phyloP scores from a whole-genome alignment of 257 asterid genomes.

The Solanum commersonii region DNA sequence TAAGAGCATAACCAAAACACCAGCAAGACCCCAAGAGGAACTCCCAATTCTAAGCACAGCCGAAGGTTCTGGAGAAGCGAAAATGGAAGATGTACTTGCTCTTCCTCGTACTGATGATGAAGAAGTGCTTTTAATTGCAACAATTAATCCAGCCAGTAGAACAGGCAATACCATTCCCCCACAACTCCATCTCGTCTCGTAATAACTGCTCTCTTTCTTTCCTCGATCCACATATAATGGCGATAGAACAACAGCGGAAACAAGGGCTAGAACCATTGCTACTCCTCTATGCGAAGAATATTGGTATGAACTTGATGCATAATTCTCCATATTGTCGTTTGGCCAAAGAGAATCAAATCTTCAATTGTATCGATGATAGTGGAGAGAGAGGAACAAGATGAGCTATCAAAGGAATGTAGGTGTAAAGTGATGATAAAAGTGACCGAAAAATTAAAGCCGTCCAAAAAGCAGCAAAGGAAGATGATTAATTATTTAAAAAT shows the following conservation, averaged over 20 bases:
- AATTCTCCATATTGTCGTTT: slow-evolving; percentile 30
- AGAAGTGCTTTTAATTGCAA: slow-evolving; percentile 55
- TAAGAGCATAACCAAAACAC: slow-evolving; percentile 40
- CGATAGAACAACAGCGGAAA: slow-evolving; percentile 52
- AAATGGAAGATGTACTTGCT: not conserved
- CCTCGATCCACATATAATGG: slow-evolving; percentile 40
- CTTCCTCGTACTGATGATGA: slow-evolving; percentile 7
- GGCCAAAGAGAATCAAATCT: slow-evolving; percentile 14
- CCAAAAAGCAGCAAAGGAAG: slow-evolving; percentile 42
- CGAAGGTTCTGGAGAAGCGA: slow-evolving; percentile 6
- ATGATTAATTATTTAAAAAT: not conserved
- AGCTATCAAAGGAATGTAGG: slow-evolving; percentile 31
- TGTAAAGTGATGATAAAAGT: slow-evolving; percentile 37
- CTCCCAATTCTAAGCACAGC: slow-evolving; percentile 40
- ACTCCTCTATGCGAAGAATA: slow-evolving; percentile 53
- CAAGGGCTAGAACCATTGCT: slow-evolving; percentile 58
- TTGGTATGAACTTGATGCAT: slow-evolving; percentile 2
- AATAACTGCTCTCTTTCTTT: slow-evolving; percentile 14
- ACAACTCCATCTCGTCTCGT: slow-evolving; percentile 50
- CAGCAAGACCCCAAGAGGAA: slow-evolving; percentile 69
- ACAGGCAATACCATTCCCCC: slow-evolving; percentile 52
- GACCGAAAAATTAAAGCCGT: slow-evolving; percentile 28
- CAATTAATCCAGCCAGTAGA: slow-evolving; percentile 50
- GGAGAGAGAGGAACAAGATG: not conserved
- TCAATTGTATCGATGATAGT: not conserved